Evolutionary conservation across 192 early-diverging fungal species (phyloP).

Genomic region (Piromyces finnis): DNA sequence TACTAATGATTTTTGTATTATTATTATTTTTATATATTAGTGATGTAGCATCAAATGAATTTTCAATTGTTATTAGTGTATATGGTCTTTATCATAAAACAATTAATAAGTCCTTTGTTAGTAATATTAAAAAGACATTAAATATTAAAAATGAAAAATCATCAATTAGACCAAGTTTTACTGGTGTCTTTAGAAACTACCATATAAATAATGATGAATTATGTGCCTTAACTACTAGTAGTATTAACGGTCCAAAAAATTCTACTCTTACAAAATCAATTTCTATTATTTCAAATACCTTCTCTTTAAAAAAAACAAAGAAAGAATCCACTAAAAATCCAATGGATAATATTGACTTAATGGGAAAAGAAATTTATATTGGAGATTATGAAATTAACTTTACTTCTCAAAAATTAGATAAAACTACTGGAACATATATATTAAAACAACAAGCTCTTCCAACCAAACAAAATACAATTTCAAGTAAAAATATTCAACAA

Average conservation of each 20-base stretch:
- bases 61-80: neutral
- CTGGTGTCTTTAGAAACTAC: neutral
- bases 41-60: neutral
- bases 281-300: neutral
- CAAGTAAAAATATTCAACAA: neutral
- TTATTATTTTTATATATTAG: neutral
- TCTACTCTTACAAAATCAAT: neutral
- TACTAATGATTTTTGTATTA: too few relatives aligned
- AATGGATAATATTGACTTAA: neutral
- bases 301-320: neutral
- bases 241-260: neutral
- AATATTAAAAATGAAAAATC: neutral
- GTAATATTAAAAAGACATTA: neutral
- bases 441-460: neutral
- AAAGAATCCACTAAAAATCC: neutral
- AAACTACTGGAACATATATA: neutral
- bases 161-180: neutral
- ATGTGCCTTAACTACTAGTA: neutral
- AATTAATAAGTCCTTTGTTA: neutral
- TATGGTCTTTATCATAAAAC: neutral
- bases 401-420: neutral
- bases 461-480: neutral
- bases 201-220: neutral
- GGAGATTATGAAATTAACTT: neutral
- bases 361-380: neutral